A percentile compares a stretch with the other conserved stretches of the same genome.
Evolutionary conservation across 306 rosid species (phyloP).

Genomic region (Hippophae gyantsensis): DNA sequence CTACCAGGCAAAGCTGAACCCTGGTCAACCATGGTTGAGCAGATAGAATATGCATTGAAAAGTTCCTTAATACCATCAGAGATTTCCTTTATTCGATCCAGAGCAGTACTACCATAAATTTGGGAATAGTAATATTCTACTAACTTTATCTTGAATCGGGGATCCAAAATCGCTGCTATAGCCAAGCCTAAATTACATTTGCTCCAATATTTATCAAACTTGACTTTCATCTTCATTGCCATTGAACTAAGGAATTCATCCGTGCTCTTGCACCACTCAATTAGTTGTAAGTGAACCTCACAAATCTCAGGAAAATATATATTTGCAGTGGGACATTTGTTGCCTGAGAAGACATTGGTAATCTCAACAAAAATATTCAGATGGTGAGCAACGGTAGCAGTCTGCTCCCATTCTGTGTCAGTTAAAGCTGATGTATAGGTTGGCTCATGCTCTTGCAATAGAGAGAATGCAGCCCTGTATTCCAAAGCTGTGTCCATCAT

Average conservation of each 20-base stretch:
- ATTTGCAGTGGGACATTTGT: conserved; percentile 62
- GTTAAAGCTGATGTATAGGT: conserved; percentile 45
- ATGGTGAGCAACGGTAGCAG: conserved; percentile 40
- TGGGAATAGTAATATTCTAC: conserved; percentile 93
- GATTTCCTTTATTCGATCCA: conserved; percentile 83
- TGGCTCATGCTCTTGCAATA: conserved; percentile 61
- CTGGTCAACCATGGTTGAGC: conserved; percentile 82
- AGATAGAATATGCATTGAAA: conserved; percentile 66
- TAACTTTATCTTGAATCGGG: conserved; percentile 87
- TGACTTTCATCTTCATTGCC: conserved; percentile 68
- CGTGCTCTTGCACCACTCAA: conserved; percentile 81
- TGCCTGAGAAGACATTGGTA: conserved; percentile 47
- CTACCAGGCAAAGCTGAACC: conserved; percentile 78
- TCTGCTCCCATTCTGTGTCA: conserved; percentile 82
- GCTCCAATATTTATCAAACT: conserved; percentile 88
- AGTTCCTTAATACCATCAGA: conserved; percentile 78
- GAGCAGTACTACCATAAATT: conserved; percentile 81
- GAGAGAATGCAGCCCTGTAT: conserved; percentile 61
- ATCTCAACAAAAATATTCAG: conserved; percentile 80
- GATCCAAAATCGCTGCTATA: conserved; percentile 83
- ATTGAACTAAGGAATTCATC: conserved; percentile 57
- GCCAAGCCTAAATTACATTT: conserved; percentile 84
- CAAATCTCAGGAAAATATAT: conserved; percentile 87
- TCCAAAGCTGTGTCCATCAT: conserved; percentile 81
- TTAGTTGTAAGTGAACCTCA: conserved; percentile 73